Conservation (phyloP, 306 rosid species). For the Lagenaria siceraria region DNA sequence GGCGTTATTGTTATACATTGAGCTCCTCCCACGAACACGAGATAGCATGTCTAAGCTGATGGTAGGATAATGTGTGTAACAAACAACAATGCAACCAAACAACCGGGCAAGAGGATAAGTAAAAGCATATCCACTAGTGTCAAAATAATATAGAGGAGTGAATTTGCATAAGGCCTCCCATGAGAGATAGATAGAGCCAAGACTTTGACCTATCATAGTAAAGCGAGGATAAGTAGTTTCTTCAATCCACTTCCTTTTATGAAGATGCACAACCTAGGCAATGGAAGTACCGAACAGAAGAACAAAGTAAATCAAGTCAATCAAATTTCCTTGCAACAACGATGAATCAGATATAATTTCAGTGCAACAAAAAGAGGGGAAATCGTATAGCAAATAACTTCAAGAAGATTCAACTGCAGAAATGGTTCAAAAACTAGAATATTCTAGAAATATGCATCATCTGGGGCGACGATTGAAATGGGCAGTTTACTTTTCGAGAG, state of each 20-base stretch:
- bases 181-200: constrained; percentile 68
- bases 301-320: neutral
- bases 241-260: constrained; percentile 79
- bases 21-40: constrained; percentile 61
- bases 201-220: constrained; percentile 90
- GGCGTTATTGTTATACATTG: constrained; percentile 70
- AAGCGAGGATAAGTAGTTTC: constrained; percentile 76
- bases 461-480: neutral
- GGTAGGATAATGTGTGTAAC: constrained; percentile 94
- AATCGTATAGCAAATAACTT: too few relatives aligned
- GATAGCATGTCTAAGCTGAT: constrained; percentile 91
- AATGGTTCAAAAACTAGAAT: neutral
- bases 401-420: neutral
- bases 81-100: constrained; percentile 79
- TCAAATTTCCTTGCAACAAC: neutral
- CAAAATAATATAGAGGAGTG: constrained; percentile 64
- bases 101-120: constrained; percentile 82
- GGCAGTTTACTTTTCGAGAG: neutral
- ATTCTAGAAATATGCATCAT: neutral
- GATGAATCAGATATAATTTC: neutral
- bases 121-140: constrained; percentile 88
- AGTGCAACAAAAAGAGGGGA: neutral
- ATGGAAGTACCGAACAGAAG: neutral
- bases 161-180: constrained; percentile 86
- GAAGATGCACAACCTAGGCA: constrained; percentile 71